phyloP scores from a whole-genome alignment of 139 green algal species.

The Asterochloris erici region DNA sequence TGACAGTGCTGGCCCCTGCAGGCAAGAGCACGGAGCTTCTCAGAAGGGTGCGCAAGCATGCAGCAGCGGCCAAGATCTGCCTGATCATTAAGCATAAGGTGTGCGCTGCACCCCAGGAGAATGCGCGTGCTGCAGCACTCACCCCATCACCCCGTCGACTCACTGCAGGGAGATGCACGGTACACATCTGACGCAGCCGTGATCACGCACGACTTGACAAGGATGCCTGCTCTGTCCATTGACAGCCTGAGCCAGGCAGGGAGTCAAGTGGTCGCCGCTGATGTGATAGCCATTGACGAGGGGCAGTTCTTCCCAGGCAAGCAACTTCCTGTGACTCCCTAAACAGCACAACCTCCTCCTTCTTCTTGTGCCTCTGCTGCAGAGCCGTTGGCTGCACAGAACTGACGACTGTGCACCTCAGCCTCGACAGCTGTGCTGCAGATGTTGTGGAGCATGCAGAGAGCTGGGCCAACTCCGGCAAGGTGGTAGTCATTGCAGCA shows the following conservation, averaged over 20 bases:
- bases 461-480: conserved; percentile 10
- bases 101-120: too few species aligned
- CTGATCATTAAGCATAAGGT: not conserved
- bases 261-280: not conserved
- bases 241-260: not conserved
- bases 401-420: not conserved
- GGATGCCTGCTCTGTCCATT: not conserved
- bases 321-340: too few species aligned
- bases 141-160: too few species aligned
- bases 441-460: conserved; percentile 12
- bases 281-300: conserved; percentile 15
- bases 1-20: too few species aligned
- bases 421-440: not conserved
- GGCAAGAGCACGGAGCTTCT: not conserved
- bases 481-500: conserved; percentile 9
- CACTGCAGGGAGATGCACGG: too few species aligned
- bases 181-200: not conserved
- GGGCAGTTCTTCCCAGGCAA: conserved; percentile 18
- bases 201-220: conserved; percentile 4
- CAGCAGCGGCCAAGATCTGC: not conserved
- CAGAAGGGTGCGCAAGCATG: not conserved
- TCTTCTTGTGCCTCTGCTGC: too few species aligned
- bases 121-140: too few species aligned
- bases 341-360: too few species aligned
- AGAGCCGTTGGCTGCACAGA: too few species aligned